These are phyloP conservation scores for Oxalis stricta DNA, from an alignment of 441 rosid species.

Conservation along the genomic window DNA sequence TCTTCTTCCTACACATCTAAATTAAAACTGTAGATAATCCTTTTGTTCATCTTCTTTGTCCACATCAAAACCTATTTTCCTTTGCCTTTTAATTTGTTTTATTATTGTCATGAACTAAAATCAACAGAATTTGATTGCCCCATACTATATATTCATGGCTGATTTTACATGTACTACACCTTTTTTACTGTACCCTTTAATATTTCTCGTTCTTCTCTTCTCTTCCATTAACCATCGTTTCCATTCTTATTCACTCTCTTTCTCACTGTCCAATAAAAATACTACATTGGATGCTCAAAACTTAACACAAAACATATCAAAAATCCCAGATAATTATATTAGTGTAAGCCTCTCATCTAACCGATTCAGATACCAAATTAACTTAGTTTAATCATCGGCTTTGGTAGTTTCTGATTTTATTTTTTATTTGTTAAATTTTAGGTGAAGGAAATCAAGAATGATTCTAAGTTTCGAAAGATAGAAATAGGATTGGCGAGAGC, in stretches of 20 bases:
- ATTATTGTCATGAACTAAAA: too few relatives aligned
- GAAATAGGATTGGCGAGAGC: constrained; percentile 50
- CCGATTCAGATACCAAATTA: too few relatives aligned
- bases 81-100: too few relatives aligned
- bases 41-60: too few relatives aligned
- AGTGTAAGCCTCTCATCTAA: too few relatives aligned
- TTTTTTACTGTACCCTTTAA: constrained; percentile 26
- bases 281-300: too few relatives aligned
- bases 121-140: too few relatives aligned
- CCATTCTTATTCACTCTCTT: constrained; percentile 13
- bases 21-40: too few relatives aligned
- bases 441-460: constrained; percentile 19
- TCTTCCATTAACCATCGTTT: constrained; percentile 24
- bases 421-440: neutral
- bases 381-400: neutral
- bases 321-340: constrained; percentile 1
- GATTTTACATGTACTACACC: constrained; percentile 17
- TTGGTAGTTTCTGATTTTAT: neutral
- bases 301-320: neutral
- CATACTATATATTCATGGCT: constrained; percentile 19
- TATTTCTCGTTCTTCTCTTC: constrained; percentile 35
- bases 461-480: constrained; percentile 21
- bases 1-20: too few relatives aligned
- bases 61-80: too few relatives aligned
- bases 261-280: constrained; percentile 6